Evolutionary conservation across 2,329 filamentous ascomycete genomes (phyloP).

Genomic region (Akanthomyces muscarius): DNA sequence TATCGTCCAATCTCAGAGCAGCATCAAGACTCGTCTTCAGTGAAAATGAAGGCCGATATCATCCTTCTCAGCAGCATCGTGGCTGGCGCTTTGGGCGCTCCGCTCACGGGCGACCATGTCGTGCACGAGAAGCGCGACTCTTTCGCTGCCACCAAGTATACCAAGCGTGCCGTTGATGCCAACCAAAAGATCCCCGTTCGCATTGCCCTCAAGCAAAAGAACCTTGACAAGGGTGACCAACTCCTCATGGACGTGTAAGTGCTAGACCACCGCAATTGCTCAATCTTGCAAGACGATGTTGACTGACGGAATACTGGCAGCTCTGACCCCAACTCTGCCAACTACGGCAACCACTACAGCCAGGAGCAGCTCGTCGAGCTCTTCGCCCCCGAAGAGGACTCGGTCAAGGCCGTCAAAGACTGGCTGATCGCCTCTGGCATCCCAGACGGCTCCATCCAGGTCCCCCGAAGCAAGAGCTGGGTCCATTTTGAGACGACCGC

Average conservation of each 20-base stretch:
- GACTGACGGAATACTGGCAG: no score
- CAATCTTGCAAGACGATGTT: no score
- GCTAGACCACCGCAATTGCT: no score
- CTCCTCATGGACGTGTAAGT: constrained; percentile 38
- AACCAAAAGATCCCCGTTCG: constrained; percentile 30
- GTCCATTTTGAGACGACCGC: constrained; percentile 19
- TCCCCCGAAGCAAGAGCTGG: constrained; percentile 47
- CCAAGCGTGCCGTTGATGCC: constrained; percentile 18
- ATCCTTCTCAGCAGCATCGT: constrained; percentile 20
- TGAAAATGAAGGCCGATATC: no score
- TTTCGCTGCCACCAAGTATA: constrained; percentile 26
- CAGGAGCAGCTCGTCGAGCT: not conserved
- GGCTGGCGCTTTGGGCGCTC: constrained; percentile 18
- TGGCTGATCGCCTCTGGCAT: constrained; percentile 55
- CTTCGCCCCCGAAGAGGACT: constrained; percentile 27
- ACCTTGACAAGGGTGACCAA: constrained; percentile 42
- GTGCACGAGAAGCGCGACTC: constrained; percentile 27
- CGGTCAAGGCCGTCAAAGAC: constrained; percentile 44
- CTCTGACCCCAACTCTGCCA: constrained; percentile 1
- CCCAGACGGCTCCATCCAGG: constrained; percentile 38
- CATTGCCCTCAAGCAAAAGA: constrained; percentile 43
- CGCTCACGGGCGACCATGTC: constrained; percentile 23
- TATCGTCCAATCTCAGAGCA: no score
- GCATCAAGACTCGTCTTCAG: no score
- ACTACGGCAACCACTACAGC: constrained; percentile 11